phyloP scores from a whole-genome alignment of 768 basidiomycete genomes.

The Calvatia gigantea region DNA sequence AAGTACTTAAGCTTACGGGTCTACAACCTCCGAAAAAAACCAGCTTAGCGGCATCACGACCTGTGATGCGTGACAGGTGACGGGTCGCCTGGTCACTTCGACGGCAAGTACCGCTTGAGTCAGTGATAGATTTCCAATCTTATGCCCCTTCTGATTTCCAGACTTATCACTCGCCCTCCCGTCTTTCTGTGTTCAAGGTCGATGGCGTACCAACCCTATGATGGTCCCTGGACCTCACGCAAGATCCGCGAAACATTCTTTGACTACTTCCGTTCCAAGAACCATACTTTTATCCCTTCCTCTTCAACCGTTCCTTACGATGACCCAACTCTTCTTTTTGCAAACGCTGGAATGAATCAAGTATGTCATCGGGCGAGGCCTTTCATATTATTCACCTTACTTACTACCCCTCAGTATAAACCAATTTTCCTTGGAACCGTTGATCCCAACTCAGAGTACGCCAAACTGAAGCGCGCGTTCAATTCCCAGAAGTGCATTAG shows the following conservation, averaged over 20 bases:
- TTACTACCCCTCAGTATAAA: conserved; percentile 69
- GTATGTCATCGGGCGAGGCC: conserved; percentile 29
- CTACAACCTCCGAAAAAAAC: not conserved
- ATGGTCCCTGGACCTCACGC: conserved; percentile 70
- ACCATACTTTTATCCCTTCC: conserved; percentile 87
- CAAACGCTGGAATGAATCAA: conserved; percentile 98
- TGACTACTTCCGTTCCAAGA: conserved; percentile 74
- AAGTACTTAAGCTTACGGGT: no score
- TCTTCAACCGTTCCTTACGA: conserved; percentile 95
- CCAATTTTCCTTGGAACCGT: conserved; percentile 97
- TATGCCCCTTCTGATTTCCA: conserved; percentile 4
- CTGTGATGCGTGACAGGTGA: conserved; percentile 9
- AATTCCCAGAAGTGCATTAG: conserved; percentile 99
- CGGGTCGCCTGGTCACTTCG: conserved; percentile 1
- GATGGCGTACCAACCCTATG: conserved; percentile 35
- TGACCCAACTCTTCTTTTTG: conserved; percentile 95
- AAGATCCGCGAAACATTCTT: conserved; percentile 89
- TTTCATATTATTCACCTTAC: not conserved
- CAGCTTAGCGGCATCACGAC: not conserved
- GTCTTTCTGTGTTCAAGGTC: conserved; percentile 18
- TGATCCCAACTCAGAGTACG: conserved; percentile 89
- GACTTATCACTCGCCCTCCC: not conserved
- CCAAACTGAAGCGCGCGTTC: conserved; percentile 88
- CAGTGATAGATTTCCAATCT: conserved; percentile 14
- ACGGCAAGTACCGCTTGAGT: conserved; percentile 12